Evolutionary conservation across 306 rosid genomes (phyloP), one percentile per base, ranked within the genome.

Genomic region (Vigna hirtella): DNA sequence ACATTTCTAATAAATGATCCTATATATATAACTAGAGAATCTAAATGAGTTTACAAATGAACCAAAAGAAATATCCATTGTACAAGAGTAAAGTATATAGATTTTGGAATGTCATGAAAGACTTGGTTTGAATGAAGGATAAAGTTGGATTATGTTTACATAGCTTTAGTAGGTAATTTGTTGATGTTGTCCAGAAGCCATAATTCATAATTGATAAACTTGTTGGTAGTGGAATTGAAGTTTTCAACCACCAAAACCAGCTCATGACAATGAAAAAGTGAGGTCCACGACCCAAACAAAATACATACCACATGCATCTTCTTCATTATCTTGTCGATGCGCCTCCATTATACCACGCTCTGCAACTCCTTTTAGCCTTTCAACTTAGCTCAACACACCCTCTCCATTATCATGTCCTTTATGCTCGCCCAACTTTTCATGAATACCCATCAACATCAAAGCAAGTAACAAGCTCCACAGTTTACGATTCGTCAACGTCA

Each of bases 221-320:
- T 51, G 7, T 42, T 64, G 6, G 7, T 16, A 34, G 82, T 77
- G 70, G 85, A 52, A 71, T 63, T 81, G 17, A 66, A 20, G 22
- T 64, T 79, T 79, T 70, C 70, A 72, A 70, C 63, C 3, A 77
- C 70, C 65, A 65, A 72, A 70, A 70, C 55, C 64, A 62, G 63
- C 55, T 17, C 47, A 38, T 69, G 59, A 9, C 12, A 61, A 75
- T 38, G 7, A 61, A 61, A 67, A n/a, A 68, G 65, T 74, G 57
- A 81, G 84, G 77, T 20, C 84, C 81, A 47, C 76, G 36, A 6
- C 49, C 18, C 48, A 7, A 48, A 28, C 5, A 7, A 26, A 38
- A 5, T 4, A 57, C 20, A 16, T n/a, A 15, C 72, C 64, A 78
- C 62, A 47, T 69, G 63, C 49, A 45, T 14, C 36, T 57, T 45